Percentiles rank a stretch among this genome's conserved stretches.
phyloP scores from a whole-genome alignment of 495 filamentous ascomycete genomes.

The Aspergillus mulundensis region DNA sequence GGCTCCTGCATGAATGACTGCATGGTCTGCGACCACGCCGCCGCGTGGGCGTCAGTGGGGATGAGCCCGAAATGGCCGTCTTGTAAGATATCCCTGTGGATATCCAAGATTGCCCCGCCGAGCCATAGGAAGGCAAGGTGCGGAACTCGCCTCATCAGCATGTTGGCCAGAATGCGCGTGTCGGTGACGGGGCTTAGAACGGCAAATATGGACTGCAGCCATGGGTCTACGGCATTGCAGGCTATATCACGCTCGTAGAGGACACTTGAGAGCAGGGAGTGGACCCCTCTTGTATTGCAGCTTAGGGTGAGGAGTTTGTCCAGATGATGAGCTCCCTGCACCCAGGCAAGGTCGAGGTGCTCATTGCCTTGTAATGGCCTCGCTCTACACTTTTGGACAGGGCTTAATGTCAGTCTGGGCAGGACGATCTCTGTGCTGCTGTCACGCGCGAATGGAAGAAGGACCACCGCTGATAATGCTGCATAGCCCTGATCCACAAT shows the following conservation, averaged over 20 bases:
- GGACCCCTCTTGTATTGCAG: conserved; percentile 1
- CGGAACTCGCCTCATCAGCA: conserved; percentile 2
- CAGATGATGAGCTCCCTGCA: background rate
- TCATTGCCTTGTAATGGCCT: background rate
- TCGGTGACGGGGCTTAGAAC: background rate
- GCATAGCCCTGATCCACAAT: conserved; percentile 8
- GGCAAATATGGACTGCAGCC: conserved; percentile 4
- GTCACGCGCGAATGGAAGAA: conserved; percentile 1
- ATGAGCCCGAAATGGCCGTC: conserved; percentile 1
- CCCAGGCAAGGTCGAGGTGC: conserved; percentile 3
- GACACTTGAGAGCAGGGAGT: conserved; percentile 4
- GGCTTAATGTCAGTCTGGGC: background rate
- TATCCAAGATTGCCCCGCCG: background rate
- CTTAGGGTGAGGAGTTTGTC: conserved; percentile 6
- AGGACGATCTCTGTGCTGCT: background rate
- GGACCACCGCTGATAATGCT: conserved; percentile 2
- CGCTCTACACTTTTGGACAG: background rate
- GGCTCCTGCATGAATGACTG: conserved; percentile 8
- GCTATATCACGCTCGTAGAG: conserved; percentile 3
- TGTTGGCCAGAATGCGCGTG: background rate
- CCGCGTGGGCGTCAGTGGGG: background rate
- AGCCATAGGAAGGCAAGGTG: conserved; percentile 10
- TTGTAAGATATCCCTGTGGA: background rate
- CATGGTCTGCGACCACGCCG: background rate
- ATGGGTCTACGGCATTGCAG: conserved; percentile 6